Conservation (phyloP, 768 basidiomycete genomes). For the Tylopilus plumbeoviolaceoides region DNA sequence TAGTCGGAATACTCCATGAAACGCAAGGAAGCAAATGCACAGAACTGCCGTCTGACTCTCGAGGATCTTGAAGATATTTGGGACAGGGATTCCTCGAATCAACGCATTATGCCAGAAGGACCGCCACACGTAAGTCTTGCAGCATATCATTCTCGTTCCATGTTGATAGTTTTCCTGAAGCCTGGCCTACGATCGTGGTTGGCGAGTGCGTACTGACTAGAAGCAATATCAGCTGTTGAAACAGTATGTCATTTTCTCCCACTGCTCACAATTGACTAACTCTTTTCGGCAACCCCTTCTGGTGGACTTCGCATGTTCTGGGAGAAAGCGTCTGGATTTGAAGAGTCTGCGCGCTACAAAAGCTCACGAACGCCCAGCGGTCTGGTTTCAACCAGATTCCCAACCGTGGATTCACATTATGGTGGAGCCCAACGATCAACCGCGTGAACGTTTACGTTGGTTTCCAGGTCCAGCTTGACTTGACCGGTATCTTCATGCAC, state of each 20-base stretch:
- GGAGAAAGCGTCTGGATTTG: slow-evolving; percentile 98
- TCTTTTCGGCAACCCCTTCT: slow-evolving; percentile 83
- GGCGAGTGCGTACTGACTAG: slow-evolving; percentile 97
- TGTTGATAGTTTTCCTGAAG: slow-evolving; percentile 31
- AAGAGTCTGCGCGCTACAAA: slow-evolving; percentile 94
- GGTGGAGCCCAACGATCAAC: slow-evolving; percentile 99
- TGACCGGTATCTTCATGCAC: slow-evolving; percentile 98
- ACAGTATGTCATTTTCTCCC: slow-evolving; percentile 50
- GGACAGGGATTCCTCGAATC: slow-evolving; percentile 97
- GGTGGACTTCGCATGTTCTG: slow-evolving; percentile 99
- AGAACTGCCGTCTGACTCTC: slow-evolving; percentile 92
- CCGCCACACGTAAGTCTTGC: slow-evolving; percentile 68
- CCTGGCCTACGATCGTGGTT: slow-evolving; percentile 96
- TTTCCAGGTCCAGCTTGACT: slow-evolving; percentile 99
- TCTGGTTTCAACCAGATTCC: slow-evolving; percentile 98
- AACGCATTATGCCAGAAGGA: slow-evolving; percentile 99
- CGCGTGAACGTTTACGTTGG: slow-evolving; percentile 99
- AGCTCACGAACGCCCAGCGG: slow-evolving; percentile 96
- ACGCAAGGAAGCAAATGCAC: slow-evolving; percentile 98
- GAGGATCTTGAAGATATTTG: slow-evolving; percentile 98
- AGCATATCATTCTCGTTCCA: neutral
- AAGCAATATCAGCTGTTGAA: slow-evolving; percentile 94
- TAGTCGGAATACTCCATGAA: slow-evolving; percentile 99
- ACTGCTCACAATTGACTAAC: slow-evolving; percentile 8
- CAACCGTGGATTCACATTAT: slow-evolving; percentile 97